A percentile compares a stretch with the other conserved stretches of the same genome.
Evolutionary conservation across 208 protist genomes (phyloP).

Genomic region (Trypanosoma cruzi): DNA sequence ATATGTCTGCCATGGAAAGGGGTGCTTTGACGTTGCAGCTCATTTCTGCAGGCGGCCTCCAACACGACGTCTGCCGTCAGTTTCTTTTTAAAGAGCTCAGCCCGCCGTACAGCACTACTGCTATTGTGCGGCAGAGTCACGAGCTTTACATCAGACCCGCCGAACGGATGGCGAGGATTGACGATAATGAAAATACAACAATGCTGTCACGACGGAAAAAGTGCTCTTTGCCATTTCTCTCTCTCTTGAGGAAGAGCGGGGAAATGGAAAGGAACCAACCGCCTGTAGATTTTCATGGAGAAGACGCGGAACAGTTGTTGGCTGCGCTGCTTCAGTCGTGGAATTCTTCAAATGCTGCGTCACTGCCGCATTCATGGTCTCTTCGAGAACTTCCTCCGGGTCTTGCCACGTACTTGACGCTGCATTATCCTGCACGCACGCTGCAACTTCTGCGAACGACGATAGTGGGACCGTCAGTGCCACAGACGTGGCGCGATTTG

Average conservation of each 20-base stretch:
- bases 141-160: slow-evolving; percentile 15
- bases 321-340: slow-evolving; percentile 9
- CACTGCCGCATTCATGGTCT: slow-evolving; percentile 2
- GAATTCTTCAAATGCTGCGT: background rate
- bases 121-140: slow-evolving; percentile 7
- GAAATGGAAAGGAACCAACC: background rate
- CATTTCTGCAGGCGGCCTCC: slow-evolving; percentile 23
- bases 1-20: slow-evolving; percentile 22
- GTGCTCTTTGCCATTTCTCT: slow-evolving; percentile 6
- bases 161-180: background rate
- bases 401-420: slow-evolving; percentile 23
- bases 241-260: background rate
- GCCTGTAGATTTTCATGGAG: slow-evolving; percentile 19
- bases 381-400: slow-evolving; percentile 29
- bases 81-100: slow-evolving; percentile 23
- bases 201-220: background rate
- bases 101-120: slow-evolving; percentile 16
- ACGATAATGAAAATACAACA: background rate
- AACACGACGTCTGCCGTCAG: slow-evolving; percentile 9
- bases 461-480: slow-evolving; percentile 14
- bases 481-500: slow-evolving; percentile 5
- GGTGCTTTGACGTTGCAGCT: slow-evolving; percentile 21
- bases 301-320: background rate
- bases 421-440: slow-evolving; percentile 16
- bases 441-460: slow-evolving; percentile 11